Evolutionary conservation across 139 green algal species (phyloP), one percentile per base, ranked within the genome.

Genomic region (Pleodorina starrii): DNA sequence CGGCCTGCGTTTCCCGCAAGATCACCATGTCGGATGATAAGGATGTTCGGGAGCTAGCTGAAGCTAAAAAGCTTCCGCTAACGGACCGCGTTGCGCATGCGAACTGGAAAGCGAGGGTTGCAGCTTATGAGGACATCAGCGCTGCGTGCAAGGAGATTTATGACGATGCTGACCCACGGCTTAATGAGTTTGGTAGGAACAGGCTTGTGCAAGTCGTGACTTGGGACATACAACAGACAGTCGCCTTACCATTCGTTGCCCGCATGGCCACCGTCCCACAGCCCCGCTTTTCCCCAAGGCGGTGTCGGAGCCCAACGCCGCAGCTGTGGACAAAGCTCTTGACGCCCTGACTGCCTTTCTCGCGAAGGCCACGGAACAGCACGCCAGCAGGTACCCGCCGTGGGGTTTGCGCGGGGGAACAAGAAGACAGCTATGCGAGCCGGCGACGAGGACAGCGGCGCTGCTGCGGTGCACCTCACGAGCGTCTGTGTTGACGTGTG

Each of bases 251-350:
- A 36, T 17, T 32, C 35, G 35, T 25, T 46, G 35, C 68, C 19
- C 38, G 14, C 68, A 76, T 76, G 68, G 32, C 25, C 68, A 76
- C 46, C 25, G 32, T 76, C 38, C 32, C 68, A 79, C 95, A 98
- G 97, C 89, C 1, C 57, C 89, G 25, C 85, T 99, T 23, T 95
- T 99, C 16, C 40, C 91, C 29, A 99, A 98, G 86, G 96, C 93
- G 0, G 92, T 96, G 25, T 91, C 87, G 5, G 97, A 99, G 66
- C 76, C 94, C 16, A 99, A 99, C 82, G 97, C 97, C 12, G 94
- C 97, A 43, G 97, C 96, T 1, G 92, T 98, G 76, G 97, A 99
- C 75, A 98, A 97, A 85, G 97, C 96, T 0, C 90, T 99, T 51
- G 97, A 99, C 29, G 95, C 96, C 1, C 74, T 98, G 23, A 43